Percentiles rank a stretch among this genome's conserved stretches.
phyloP scores from a whole-genome alignment of 768 basidiomycete genomes.

The Suillus decipiens region DNA sequence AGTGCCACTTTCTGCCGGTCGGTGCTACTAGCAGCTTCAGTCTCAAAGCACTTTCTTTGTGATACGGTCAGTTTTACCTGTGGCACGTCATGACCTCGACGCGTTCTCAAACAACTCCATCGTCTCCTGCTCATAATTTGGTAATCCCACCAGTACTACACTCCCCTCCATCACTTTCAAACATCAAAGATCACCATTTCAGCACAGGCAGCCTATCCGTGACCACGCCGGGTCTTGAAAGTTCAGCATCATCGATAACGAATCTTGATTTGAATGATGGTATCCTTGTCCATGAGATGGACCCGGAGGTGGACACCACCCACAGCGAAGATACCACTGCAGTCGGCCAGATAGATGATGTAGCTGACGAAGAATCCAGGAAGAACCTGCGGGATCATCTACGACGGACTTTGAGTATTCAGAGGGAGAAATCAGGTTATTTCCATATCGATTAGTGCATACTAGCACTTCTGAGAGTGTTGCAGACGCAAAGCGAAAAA shows the following conservation, averaged over 20 bases:
- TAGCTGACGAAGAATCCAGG: conserved; percentile 59
- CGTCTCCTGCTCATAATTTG: conserved; percentile 1
- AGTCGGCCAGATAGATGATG: conserved; percentile 43
- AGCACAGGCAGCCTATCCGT: neutral
- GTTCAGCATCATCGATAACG: conserved; percentile 71
- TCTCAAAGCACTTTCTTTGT: too few species aligned
- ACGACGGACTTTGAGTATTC: conserved; percentile 61
- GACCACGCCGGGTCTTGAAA: conserved; percentile 46
- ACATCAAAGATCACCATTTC: neutral
- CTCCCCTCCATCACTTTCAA: neutral
- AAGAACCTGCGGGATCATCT: conserved; percentile 70
- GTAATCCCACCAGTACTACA: conserved; percentile 1
- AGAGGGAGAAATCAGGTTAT: conserved; percentile 51
- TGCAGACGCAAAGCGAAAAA: conserved; percentile 34
- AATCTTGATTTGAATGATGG: conserved; percentile 69
- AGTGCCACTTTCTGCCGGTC: too few species aligned
- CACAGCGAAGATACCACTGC: conserved; percentile 56
- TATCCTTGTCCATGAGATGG: conserved; percentile 70
- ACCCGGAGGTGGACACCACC: conserved; percentile 57
- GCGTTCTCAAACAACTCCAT: neutral
- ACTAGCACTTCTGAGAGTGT: conserved; percentile 22
- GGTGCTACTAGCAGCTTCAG: too few species aligned
- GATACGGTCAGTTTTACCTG: neutral
- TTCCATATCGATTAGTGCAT: conserved; percentile 8
- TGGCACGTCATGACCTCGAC: conserved; percentile 1